These are phyloP conservation scores for Serendipita sp. DNA, from an alignment of 768 basidiomycete species.

Conservation along the genomic window DNA sequence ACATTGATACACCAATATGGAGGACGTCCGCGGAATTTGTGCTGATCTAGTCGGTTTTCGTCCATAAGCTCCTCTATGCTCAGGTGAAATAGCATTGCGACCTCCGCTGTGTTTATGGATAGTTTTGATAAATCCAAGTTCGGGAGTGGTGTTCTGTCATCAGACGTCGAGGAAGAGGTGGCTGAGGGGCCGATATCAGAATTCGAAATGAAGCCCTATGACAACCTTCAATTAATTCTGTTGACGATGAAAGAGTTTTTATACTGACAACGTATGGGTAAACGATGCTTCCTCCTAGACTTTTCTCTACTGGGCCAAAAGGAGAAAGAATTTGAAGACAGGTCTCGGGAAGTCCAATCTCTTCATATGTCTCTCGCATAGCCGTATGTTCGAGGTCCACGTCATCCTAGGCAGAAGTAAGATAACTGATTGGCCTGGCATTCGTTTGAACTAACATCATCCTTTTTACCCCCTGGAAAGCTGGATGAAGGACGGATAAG, in stretches of 20 bases:
- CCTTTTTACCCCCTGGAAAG: slow-evolving; percentile 1
- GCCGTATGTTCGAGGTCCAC: not conserved
- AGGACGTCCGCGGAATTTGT: not conserved
- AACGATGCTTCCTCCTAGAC: not conserved
- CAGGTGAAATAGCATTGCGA: slow-evolving; percentile 1
- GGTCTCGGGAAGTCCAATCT: not conserved
- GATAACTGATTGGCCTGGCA: not conserved
- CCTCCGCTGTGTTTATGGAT: not conserved
- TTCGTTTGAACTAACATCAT: not conserved
- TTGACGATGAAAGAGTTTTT: not conserved
- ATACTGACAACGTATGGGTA: not conserved
- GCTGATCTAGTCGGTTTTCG: not conserved
- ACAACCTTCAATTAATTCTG: not conserved
- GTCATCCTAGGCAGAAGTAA: not conserved
- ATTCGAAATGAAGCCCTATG: not conserved
- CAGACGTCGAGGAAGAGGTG: not conserved
- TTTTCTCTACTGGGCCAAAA: not conserved
- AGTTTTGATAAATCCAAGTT: not conserved
- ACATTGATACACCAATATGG: slow-evolving; percentile 7
- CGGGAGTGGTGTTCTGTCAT: not conserved
- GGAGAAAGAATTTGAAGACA: not conserved
- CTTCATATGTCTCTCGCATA: not conserved
- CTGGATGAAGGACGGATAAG: not conserved
- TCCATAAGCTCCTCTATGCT: not conserved
- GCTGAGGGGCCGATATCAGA: too few species aligned